Evolutionary conservation across 768 basidiomycete genomes (phyloP).

Genomic region (Russula abietina): DNA sequence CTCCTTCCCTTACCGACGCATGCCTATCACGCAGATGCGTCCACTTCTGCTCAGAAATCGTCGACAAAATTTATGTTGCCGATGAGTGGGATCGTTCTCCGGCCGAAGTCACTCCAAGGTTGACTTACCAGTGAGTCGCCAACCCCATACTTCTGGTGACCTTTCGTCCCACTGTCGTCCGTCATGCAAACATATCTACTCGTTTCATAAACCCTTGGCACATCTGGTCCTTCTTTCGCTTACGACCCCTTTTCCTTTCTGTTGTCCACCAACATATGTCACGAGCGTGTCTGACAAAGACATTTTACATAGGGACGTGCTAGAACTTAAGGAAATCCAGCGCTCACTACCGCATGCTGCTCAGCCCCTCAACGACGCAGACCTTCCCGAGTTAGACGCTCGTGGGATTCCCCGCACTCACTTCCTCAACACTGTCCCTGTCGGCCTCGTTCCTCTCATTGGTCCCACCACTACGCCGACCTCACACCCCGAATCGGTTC

Average conservation of each 20-base stretch:
- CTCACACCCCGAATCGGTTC: background rate
- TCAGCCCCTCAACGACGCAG: slow-evolving; percentile 18
- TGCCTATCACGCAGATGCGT: slow-evolving; percentile 46
- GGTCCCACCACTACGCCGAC: background rate
- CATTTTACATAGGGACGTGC: slow-evolving; percentile 20
- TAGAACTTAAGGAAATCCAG: slow-evolving; percentile 26
- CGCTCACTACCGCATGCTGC: slow-evolving; percentile 24
- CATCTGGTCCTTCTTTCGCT: background rate
- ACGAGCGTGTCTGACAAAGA: background rate
- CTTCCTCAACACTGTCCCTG: slow-evolving; percentile 20
- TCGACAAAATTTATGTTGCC: slow-evolving; percentile 56
- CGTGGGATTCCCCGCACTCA: slow-evolving; percentile 21
- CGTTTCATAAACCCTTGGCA: background rate
- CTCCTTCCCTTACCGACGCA: slow-evolving; percentile 5
- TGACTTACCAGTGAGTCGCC: slow-evolving; percentile 60
- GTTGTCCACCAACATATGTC: slow-evolving; percentile 7
- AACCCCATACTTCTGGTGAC: background rate
- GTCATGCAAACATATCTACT: background rate
- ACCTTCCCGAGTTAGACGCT: slow-evolving; percentile 13
- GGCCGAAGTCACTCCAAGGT: slow-evolving; percentile 51
- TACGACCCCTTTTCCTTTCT: background rate
- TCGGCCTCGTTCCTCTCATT: slow-evolving; percentile 24
- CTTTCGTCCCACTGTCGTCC: background rate
- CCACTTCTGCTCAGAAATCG: slow-evolving; percentile 49
- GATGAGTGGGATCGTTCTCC: slow-evolving; percentile 82